Conservation (phyloP, 257 asterid species). For the Thymus quinquecostatus region DNA sequence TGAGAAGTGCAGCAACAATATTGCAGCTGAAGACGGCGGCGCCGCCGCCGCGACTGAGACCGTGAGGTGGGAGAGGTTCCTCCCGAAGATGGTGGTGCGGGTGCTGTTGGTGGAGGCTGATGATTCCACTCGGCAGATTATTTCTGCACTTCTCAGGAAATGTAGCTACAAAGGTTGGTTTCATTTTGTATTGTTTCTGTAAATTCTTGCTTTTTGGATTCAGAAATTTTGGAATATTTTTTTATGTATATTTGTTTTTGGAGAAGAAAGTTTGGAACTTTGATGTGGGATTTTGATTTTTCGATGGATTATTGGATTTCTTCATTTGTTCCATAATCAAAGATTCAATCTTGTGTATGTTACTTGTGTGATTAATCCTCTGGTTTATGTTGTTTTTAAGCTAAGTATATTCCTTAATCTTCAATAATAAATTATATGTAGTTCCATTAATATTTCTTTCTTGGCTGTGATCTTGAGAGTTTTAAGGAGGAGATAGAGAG, state of each 20-base stretch:
- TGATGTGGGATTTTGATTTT: slow-evolving; percentile 18
- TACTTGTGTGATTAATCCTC: not conserved
- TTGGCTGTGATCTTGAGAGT: not conserved
- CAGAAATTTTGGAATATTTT: not conserved
- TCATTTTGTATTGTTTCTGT: not conserved
- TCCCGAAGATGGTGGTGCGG: slow-evolving; percentile 74
- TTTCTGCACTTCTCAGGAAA: slow-evolving; percentile 92
- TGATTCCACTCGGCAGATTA: slow-evolving; percentile 94
- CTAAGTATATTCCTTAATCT: too few species aligned
- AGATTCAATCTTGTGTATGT: slow-evolving; percentile 26
- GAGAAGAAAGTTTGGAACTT: slow-evolving; percentile 3
- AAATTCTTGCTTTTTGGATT: not conserved
- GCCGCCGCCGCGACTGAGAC: slow-evolving; percentile 27
- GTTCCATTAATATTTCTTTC: too few species aligned
- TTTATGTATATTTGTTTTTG: too few species aligned
- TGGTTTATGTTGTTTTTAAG: not conserved
- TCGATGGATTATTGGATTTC: slow-evolving; percentile 22
- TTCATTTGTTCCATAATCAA: slow-evolving; percentile 6
- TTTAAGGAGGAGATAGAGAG: not conserved
- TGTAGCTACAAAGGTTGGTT: slow-evolving; percentile 86
- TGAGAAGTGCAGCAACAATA: slow-evolving; percentile 4
- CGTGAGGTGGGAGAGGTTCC: slow-evolving; percentile 83
- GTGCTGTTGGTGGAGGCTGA: slow-evolving; percentile 92
- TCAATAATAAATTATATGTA: too few species aligned
- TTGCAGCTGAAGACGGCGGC: slow-evolving; percentile 29